Percentiles rank a stretch among this genome's conserved stretches.
Evolutionary conservation across 2,329 filamentous ascomycete species (phyloP).

Genomic region (Alternaria solani): DNA sequence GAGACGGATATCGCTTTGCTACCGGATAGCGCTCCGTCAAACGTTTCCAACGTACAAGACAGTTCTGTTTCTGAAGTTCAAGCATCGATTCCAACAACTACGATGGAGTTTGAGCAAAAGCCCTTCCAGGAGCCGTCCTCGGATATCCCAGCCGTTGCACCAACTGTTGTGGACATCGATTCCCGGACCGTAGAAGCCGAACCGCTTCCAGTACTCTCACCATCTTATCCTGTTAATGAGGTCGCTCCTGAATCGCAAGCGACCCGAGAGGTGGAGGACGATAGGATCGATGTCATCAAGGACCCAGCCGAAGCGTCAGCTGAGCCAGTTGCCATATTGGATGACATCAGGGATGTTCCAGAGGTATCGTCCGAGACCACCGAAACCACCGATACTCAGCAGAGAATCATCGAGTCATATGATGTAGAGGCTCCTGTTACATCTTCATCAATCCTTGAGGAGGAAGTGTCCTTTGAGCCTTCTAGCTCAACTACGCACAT

Average conservation of each 20-base stretch:
- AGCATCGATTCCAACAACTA: not conserved
- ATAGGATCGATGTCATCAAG: slow-evolving; percentile 25
- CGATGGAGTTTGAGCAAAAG: not conserved
- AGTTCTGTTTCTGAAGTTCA: slow-evolving; percentile 12
- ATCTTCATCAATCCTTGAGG: not conserved
- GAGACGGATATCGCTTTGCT: not conserved
- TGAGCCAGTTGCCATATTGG: slow-evolving; percentile 5
- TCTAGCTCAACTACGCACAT: slow-evolving; percentile 2
- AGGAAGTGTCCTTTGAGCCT: not conserved
- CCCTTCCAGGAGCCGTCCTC: not conserved
- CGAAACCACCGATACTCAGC: slow-evolving; percentile 12
- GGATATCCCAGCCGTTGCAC: not conserved
- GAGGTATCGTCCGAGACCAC: not conserved
- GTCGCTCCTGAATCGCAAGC: slow-evolving; percentile 8
- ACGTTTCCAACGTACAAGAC: not conserved
- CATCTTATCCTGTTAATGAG: slow-evolving; percentile 9
- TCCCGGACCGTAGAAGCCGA: slow-evolving; percentile 12
- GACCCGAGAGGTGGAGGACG: slow-evolving; percentile 10
- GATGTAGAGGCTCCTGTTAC: not conserved
- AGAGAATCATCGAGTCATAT: not conserved
- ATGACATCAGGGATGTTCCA: slow-evolving; percentile 2
- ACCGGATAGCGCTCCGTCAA: not conserved
- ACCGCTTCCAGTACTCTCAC: not conserved
- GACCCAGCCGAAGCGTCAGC: slow-evolving; percentile 14
- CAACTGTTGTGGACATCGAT: not conserved